Evolutionary conservation across 2,329 filamentous ascomycete genomes (phyloP).

Genomic region (Tolypocladium endophyticum): DNA sequence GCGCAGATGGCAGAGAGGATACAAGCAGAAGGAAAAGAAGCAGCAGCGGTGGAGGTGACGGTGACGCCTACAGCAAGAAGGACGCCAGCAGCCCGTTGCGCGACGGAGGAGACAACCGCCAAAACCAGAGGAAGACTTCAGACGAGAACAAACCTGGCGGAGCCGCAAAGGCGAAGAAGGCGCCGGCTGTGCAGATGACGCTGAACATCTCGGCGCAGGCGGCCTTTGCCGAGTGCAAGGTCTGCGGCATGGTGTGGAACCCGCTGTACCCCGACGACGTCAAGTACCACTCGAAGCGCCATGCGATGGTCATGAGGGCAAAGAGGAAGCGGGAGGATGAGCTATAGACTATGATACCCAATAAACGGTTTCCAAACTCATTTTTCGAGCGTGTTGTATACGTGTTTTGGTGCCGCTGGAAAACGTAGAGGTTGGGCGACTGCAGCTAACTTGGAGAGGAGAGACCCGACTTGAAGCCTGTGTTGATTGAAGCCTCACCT

Average conservation of each 20-base stretch:
- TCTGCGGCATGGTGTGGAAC: slow-evolving; percentile 33
- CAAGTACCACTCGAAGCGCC: slow-evolving; percentile 29
- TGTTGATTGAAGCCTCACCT: neutral
- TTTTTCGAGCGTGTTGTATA: neutral
- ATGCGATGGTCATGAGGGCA: slow-evolving; percentile 20
- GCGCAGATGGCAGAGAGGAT: neutral
- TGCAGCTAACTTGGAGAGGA: neutral
- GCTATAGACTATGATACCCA: slow-evolving; percentile 5
- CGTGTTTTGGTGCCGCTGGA: neutral
- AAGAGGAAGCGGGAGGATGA: slow-evolving; percentile 13
- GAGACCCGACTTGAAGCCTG: neutral
- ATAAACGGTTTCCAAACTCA: neutral
- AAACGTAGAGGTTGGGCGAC: neutral
- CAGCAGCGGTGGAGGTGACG: neutral
- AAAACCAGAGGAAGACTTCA: neutral
- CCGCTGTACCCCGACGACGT: slow-evolving; percentile 32
- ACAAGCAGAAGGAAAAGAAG: neutral
- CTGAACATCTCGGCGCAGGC: slow-evolving; percentile 31
- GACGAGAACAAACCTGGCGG: neutral
- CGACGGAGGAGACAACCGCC: neutral
- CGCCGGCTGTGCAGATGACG: slow-evolving; percentile 26
- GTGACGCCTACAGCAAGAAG: neutral
- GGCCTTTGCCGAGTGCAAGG: slow-evolving; percentile 30
- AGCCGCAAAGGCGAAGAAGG: neutral
- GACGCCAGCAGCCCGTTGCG: neutral